Evolutionary conservation across 1,139 yeast species (phyloP), one percentile per base, ranked within the genome.

Genomic region (Wickerhamomyces sp.): DNA sequence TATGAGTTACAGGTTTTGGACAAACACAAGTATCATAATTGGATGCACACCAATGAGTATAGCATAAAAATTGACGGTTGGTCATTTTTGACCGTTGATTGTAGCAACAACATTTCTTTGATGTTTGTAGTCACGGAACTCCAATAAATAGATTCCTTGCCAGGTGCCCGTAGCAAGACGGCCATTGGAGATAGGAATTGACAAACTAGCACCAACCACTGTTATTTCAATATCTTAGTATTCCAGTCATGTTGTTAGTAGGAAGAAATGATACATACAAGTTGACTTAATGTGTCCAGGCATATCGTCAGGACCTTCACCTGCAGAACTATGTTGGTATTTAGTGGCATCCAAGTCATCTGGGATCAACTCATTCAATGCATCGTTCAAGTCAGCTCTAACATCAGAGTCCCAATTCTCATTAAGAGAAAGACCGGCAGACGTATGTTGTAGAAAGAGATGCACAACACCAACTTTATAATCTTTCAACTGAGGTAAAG

Each of bases 351-450:
- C 40, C 8, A 41, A 39, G 31, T 80, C 79, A 52, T 83, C 91
- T 0, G 94, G 94, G 2, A 75, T 86, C 39, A 82, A 63, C 36
- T 75, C 62, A 48, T 77, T 81, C 47, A 84, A 59, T 1, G 83
- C 72, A 22, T 70, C 66, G 13, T 70, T 66, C 83, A 84, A 70
- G 52, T 84, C 94, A 4, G 57, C 60, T 38, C 89, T 68, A 8
- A 84, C 93, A 53, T 80, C 89, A 0, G 87, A 76, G 51, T 84
- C 94, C 63, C 78, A 83, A 54, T 84, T 84, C 55, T 84, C 94
- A 54, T 84, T 84, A 41, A 84, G 59, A 0, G 88, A 77, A 33
- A 84, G 56, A 0, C 81, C 93, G 4, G 89, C 89, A 17, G 86
- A 77, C 2, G 94, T 83, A 55, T 84, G 94, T 54, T 81, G 86